These are phyloP conservation scores for Nigrospora sphaerica DNA, from an alignment of 2,329 filamentous ascomycete species.

Conservation along the genomic window DNA sequence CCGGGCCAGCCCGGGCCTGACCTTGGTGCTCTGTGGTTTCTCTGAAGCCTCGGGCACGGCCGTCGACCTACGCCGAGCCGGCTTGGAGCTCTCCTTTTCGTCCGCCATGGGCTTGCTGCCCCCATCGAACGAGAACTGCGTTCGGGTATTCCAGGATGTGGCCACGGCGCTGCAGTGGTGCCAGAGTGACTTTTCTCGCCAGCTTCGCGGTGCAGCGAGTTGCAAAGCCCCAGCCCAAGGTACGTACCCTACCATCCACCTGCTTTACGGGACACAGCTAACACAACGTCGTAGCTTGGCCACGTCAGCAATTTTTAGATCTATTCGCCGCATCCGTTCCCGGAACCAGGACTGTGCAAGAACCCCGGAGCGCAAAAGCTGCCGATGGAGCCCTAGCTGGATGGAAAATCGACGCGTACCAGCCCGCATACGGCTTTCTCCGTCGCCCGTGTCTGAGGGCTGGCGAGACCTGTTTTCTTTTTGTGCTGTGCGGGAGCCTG, in stretches of 20 bases:
- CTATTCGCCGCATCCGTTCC: background rate
- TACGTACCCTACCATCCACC: too few relatives aligned
- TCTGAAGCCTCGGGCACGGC: background rate
- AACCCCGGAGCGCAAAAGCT: background rate
- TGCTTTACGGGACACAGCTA: too few relatives aligned
- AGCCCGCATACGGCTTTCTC: background rate
- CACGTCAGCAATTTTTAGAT: background rate
- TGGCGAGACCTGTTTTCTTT: background rate
- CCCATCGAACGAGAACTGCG: background rate
- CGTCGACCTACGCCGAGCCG: background rate
- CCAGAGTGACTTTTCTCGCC: background rate
- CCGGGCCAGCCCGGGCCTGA: background rate
- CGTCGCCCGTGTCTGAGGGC: background rate
- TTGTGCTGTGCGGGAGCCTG: background rate
- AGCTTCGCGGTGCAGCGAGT: background rate
- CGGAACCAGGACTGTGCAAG: background rate
- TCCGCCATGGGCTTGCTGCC: background rate
- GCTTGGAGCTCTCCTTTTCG: background rate
- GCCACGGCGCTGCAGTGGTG: background rate
- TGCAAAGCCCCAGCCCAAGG: background rate
- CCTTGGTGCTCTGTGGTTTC: background rate
- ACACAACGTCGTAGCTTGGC: background rate
- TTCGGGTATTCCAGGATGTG: background rate
- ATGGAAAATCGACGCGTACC: background rate
- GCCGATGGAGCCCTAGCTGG: background rate